Evolutionary conservation across 31 red algal genomes (phyloP).

Genomic region (Porphyra umbilicalis): DNA sequence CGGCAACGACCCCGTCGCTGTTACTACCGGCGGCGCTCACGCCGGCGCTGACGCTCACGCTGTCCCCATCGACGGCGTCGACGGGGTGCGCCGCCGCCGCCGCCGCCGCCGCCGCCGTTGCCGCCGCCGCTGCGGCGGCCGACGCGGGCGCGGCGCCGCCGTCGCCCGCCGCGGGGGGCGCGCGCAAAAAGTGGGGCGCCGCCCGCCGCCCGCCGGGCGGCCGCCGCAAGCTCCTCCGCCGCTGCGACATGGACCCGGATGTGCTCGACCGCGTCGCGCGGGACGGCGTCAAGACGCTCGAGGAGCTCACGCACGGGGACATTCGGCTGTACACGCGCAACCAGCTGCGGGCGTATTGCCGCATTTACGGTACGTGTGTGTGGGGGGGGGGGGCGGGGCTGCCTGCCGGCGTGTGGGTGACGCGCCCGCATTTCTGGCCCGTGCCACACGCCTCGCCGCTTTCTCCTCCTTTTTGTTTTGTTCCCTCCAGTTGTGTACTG

Average conservation of each 20-base stretch:
- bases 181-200: neutral
- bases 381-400: no score
- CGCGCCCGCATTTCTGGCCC: no score
- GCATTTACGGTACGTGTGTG: neutral
- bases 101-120: neutral
- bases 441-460: no score
- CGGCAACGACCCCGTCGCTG: no score
- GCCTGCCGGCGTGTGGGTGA: no score
- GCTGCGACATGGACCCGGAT: neutral
- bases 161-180: no score
- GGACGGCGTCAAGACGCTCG: neutral
- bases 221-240: neutral
- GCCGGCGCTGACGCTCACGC: neutral
- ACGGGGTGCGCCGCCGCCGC: neutral
- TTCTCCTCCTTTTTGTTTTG: neutral
- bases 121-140: neutral
- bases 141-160: no score
- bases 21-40: neutral
- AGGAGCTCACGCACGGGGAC: neutral
- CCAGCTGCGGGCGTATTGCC: neutral
- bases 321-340: neutral
- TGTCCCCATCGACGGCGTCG: neutral
- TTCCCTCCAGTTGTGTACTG: no score
- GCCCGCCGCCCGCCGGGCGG: neutral
- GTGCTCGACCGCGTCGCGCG: neutral